A percentile compares a stretch with the other conserved stretches of the same genome.
These are phyloP conservation scores for Hypericum androsaemum DNA, from an alignment of 345 rosid genomes.

Conservation along the genomic window DNA sequence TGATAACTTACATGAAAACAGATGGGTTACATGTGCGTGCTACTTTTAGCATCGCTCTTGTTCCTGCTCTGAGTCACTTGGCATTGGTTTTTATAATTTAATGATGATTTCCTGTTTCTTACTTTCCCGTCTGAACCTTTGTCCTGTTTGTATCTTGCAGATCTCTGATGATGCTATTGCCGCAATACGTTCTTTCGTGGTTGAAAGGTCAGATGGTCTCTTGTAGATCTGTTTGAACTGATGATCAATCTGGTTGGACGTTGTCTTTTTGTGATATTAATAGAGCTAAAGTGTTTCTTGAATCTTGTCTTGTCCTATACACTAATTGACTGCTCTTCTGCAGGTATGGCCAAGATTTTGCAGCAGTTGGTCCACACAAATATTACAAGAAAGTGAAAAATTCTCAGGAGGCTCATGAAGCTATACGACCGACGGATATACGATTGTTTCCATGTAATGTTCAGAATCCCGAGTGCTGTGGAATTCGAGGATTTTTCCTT, in stretches of 20 bases:
- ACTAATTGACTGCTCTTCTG: slow-evolving; percentile 13
- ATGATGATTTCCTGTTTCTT: not conserved
- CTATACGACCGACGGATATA: slow-evolving; percentile 87
- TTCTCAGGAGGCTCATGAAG: slow-evolving; percentile 99
- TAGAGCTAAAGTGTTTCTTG: not conserved
- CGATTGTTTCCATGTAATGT: slow-evolving; percentile 65
- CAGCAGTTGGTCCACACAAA: slow-evolving; percentile 50
- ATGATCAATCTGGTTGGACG: too few species aligned
- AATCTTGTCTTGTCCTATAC: not conserved
- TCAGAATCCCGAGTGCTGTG: too few species aligned
- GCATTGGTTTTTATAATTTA: not conserved
- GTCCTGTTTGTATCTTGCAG: slow-evolving; percentile 24
- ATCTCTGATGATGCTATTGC: slow-evolving; percentile 82
- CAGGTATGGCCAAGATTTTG: slow-evolving; percentile 69
- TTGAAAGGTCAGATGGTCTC: slow-evolving; percentile 46
- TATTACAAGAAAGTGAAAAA: slow-evolving; percentile 92
- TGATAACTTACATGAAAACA: slow-evolving; percentile 90
- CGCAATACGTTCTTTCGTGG: slow-evolving; percentile 54
- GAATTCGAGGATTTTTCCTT: too few species aligned
- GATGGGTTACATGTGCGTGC: slow-evolving; percentile 91
- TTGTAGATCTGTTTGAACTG: too few species aligned
- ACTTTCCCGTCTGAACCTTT: not conserved
- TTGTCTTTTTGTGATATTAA: too few species aligned
- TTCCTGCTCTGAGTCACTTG: not conserved
- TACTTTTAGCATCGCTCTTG: slow-evolving; percentile 12